Conservation (phyloP, 1,139 yeast species). For the Magnusiomyces magnusii region DNA sequence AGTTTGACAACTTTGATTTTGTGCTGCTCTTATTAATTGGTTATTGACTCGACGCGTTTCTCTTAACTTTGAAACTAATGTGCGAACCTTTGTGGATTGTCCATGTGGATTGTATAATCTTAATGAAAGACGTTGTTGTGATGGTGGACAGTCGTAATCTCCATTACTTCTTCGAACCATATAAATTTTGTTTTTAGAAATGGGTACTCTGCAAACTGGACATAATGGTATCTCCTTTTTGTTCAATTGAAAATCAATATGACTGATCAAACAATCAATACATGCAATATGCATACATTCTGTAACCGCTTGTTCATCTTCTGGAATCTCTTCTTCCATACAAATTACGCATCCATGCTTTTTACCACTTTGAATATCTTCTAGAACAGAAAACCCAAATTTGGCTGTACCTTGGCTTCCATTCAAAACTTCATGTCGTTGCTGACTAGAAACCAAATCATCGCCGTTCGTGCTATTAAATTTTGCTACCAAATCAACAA, state of each 20-base stretch:
- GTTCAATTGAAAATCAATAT: constrained; percentile 38
- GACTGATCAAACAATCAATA: constrained; percentile 63
- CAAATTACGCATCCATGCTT: constrained; percentile 27
- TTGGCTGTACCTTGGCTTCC: neutral
- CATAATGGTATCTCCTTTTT: constrained; percentile 33
- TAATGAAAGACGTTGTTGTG: neutral
- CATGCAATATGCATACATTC: constrained; percentile 82
- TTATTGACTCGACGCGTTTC: constrained; percentile 28
- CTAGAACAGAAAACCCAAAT: constrained; percentile 1
- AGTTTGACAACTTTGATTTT: neutral
- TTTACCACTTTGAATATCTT: neutral
- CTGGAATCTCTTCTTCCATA: constrained; percentile 67
- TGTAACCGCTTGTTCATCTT: constrained; percentile 55
- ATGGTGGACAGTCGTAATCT: neutral
- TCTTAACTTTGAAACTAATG: constrained; percentile 54
- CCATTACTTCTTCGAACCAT: constrained; percentile 20
- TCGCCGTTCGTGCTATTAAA: constrained; percentile 7
- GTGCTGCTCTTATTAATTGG: neutral
- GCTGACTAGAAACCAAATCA: neutral
- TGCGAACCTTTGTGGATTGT: constrained; percentile 65
- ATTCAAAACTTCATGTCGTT: constrained; percentile 40
- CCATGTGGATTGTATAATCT: constrained; percentile 17
- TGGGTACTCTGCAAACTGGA: constrained; percentile 35
- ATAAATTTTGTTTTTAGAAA: constrained; percentile 26
- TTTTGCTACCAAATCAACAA: constrained; percentile 12